Percentiles rank a stretch among this genome's conserved stretches.
These are phyloP conservation scores for Aspergillus puulaauensis DNA, from an alignment of 2,329 filamentous ascomycete genomes.

Conservation along the genomic window DNA sequence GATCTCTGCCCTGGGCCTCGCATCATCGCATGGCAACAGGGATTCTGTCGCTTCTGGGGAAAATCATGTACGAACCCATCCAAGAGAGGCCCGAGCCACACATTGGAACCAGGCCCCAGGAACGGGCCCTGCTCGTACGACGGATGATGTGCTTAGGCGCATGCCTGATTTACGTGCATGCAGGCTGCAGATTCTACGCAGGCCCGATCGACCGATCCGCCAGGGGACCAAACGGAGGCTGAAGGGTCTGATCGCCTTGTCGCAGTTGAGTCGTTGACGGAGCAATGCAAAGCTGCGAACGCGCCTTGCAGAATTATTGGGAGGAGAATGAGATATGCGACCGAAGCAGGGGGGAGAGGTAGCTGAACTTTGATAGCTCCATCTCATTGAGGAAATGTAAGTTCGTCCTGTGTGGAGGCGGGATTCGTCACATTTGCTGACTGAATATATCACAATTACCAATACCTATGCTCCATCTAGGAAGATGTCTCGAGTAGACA, in stretches of 20 bases:
- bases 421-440: not conserved
- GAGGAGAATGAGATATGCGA: slow-evolving; percentile 8
- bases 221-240: slow-evolving; percentile 10
- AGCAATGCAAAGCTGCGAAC: not conserved
- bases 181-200: slow-evolving; percentile 6
- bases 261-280: not conserved
- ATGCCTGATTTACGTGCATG: slow-evolving; percentile 8
- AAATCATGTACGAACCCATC: not conserved
- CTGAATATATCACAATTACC: slow-evolving; percentile 6
- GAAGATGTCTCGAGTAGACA: not conserved
- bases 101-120: not conserved
- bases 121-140: not conserved
- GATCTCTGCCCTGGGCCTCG: not conserved
- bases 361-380: slow-evolving; percentile 1
- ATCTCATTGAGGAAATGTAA: not conserved
- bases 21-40: not conserved
- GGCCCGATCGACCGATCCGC: slow-evolving; percentile 15
- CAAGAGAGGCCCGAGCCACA: not conserved
- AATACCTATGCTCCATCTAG: not conserved
- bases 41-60: not conserved
- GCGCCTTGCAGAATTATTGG: slow-evolving; percentile 15
- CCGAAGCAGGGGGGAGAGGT: slow-evolving; percentile 1
- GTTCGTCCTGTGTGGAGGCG: not conserved
- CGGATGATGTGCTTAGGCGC: slow-evolving; percentile 1
- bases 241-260: slow-evolving; percentile 20